Percentiles rank a stretch among this genome's conserved stretches.
Conservation (phyloP, 352 stramenopile species). For the Phytophthora cajani region DNA sequence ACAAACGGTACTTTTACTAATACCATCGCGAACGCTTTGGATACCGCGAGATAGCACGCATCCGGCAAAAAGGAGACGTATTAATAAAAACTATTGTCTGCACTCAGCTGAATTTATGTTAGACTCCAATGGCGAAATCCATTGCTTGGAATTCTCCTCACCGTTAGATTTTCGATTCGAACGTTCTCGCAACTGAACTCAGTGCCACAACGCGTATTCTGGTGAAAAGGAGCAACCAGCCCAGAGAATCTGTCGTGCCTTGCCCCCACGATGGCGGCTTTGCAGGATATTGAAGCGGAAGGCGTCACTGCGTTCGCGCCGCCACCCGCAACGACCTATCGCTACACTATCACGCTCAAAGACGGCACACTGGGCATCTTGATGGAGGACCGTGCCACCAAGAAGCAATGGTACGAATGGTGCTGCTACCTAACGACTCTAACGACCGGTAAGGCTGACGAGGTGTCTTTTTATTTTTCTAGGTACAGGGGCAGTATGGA, state of each 20-base stretch:
- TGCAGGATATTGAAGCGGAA: slow-evolving; percentile 17
- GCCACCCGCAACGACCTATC: background rate
- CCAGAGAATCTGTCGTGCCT: background rate
- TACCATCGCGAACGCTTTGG: too few relatives aligned
- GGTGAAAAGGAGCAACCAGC: background rate
- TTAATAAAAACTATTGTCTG: too few relatives aligned
- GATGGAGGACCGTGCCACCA: background rate
- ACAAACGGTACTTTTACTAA: too few relatives aligned
- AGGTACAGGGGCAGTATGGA: slow-evolving; percentile 25
- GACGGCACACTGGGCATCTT: background rate
- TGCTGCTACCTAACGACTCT: too few relatives aligned
- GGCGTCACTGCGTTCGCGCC: slow-evolving; percentile 13
- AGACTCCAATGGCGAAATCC: too few relatives aligned
- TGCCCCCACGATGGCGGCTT: background rate
- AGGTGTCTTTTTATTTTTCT: background rate
- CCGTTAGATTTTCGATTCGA: background rate
- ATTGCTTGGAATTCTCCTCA: background rate
- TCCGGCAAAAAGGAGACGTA: too few relatives aligned
- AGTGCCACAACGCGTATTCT: background rate
- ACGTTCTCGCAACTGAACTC: background rate
- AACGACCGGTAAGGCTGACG: background rate
- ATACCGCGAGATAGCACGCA: too few relatives aligned
- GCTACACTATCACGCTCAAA: slow-evolving; percentile 8
- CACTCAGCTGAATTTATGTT: too few relatives aligned
- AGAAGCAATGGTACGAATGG: background rate